Percentiles rank a stretch among this genome's conserved stretches.
These are phyloP conservation scores for Diplodia scrobiculata DNA, from an alignment of 2,329 filamentous ascomycete species.

Conservation along the genomic window DNA sequence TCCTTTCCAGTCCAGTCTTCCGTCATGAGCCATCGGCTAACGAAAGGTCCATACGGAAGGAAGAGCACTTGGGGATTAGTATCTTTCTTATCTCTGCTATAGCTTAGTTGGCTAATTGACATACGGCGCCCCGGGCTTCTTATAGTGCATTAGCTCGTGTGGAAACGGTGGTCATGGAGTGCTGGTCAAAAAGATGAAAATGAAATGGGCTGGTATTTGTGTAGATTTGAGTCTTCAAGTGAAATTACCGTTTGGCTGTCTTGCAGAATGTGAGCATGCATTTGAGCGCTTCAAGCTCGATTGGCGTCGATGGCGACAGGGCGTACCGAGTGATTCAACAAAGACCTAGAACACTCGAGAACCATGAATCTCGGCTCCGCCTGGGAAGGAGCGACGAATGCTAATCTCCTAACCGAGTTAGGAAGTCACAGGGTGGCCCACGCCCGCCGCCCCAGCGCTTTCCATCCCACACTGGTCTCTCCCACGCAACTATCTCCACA, in stretches of 20 bases:
- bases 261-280: not conserved
- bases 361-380: not conserved
- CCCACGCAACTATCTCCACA: not conserved
- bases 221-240: not conserved
- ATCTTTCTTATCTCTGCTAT: not conserved
- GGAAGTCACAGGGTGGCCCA: not conserved
- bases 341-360: not conserved
- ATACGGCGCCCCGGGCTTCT: not conserved
- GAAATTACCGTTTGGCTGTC: not conserved
- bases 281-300: not conserved
- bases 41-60: not conserved
- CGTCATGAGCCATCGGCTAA: not conserved
- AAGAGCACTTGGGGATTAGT: conserved; percentile 7
- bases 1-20: not conserved
- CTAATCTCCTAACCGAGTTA: not conserved
- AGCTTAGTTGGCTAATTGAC: conserved; percentile 21
- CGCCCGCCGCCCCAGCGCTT: not conserved
- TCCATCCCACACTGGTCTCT: not conserved
- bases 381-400: not conserved
- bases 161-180: not conserved
- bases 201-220: not conserved
- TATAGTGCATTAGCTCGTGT: not conserved
- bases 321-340: not conserved
- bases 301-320: not conserved
- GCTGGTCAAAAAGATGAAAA: not conserved